phyloP scores from a whole-genome alignment of 768 basidiomycete genomes.

The Boletus fagicola region DNA sequence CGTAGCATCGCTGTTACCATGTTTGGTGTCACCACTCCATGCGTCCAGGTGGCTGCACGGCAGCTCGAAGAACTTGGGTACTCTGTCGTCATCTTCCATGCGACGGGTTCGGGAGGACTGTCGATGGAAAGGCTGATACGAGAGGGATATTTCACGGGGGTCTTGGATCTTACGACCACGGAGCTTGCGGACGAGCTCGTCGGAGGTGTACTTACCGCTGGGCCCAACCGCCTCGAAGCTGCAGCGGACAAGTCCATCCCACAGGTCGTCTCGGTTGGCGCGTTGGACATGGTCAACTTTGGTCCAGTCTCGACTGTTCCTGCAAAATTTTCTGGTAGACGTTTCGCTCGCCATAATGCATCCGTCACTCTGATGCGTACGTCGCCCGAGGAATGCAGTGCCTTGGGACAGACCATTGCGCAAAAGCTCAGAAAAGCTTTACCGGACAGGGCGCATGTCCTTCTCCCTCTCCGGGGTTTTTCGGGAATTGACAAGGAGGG shows the following conservation, averaged over 20 bases:
- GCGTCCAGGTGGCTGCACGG: conserved; percentile 19
- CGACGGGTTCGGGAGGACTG: conserved; percentile 29
- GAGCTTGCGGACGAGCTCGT: conserved; percentile 34
- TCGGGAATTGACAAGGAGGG: conserved; percentile 25
- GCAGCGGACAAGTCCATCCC: conserved; percentile 21
- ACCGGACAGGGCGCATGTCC: conserved; percentile 17
- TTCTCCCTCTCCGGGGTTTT: conserved; percentile 28
- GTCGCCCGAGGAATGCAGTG: conserved; percentile 21
- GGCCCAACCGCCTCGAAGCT: conserved; percentile 28
- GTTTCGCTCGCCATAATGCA: conserved; percentile 26
- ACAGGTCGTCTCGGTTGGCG: conserved; percentile 33
- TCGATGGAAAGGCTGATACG: conserved; percentile 33
- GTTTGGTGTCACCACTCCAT: conserved; percentile 30
- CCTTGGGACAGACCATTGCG: conserved; percentile 22
- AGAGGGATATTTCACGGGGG: conserved; percentile 25
- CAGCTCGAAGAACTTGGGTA: conserved; percentile 26
- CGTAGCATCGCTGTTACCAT: conserved; percentile 24
- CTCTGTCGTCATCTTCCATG: conserved; percentile 26
- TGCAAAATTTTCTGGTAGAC: conserved; percentile 14
- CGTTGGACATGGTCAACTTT: conserved; percentile 37
- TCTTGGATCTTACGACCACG: conserved; percentile 34
- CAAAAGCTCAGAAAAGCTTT: conserved; percentile 20
- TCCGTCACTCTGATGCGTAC: conserved; percentile 34
- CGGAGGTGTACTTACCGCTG: conserved; percentile 30
- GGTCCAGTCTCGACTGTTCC: conserved; percentile 29